Percentiles rank a stretch among this genome's conserved stretches.
phyloP scores from a whole-genome alignment of 148 eudicot genomes.

The Heliosperma pusillum region DNA sequence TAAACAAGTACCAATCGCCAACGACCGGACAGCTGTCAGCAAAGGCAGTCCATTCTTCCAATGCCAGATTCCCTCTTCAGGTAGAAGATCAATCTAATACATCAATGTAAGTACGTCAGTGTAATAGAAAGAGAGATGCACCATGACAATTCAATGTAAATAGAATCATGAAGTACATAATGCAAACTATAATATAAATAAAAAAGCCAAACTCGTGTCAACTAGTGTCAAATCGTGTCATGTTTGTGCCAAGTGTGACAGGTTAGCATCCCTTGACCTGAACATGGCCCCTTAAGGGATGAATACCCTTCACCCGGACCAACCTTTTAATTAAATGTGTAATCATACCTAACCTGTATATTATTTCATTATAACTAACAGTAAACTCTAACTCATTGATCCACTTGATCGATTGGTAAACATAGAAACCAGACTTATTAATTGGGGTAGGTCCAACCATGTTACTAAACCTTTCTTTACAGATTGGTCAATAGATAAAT shows the following conservation, averaged over 20 bases:
- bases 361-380: not conserved
- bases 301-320: not conserved
- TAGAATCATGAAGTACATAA: not conserved
- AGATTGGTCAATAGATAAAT: not conserved
- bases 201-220: not conserved
- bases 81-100: slow-evolving; percentile 79
- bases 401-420: not conserved
- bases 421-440: not conserved
- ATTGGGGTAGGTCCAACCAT: not conserved
- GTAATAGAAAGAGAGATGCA: not conserved
- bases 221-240: too few species aligned
- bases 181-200: not conserved
- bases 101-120: slow-evolving; percentile 2
- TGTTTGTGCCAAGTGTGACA: not conserved
- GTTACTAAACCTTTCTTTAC: not conserved
- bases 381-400: not conserved
- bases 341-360: not conserved
- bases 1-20: slow-evolving; percentile 69
- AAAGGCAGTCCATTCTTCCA: slow-evolving; percentile 92
- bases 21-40: slow-evolving; percentile 61
- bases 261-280: slow-evolving; percentile 5
- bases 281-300: not conserved
- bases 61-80: slow-evolving; percentile 79
- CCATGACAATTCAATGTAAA: slow-evolving; percentile 16
- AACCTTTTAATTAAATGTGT: not conserved